A percentile compares a stretch with the other conserved stretches of the same genome.
These are phyloP conservation scores for Blepharisma stoltei DNA, from an alignment of 73 alveolate genomes.

Conservation along the genomic window DNA sequence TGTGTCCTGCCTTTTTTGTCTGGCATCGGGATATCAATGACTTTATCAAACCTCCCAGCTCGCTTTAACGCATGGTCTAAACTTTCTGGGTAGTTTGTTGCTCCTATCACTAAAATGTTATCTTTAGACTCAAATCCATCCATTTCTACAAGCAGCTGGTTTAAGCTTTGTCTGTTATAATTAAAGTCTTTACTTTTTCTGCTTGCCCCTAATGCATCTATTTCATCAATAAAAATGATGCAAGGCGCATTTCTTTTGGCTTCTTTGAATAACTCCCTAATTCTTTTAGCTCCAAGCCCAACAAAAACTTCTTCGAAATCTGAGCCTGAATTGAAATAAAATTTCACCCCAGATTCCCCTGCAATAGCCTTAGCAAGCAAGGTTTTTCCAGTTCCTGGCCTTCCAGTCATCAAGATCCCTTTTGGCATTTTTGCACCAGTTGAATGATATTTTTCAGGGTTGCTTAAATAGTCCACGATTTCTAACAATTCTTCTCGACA, in stretches of 20 bases:
- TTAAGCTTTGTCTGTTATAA: conserved; percentile 72
- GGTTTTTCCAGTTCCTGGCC: conserved; percentile 93
- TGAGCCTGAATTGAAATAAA: conserved; percentile 85
- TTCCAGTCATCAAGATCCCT: conserved; percentile 78
- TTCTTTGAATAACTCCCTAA: conserved; percentile 69
- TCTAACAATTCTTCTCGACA: conserved; percentile 75
- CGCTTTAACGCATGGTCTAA: conserved; percentile 84
- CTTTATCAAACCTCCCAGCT: conserved; percentile 88
- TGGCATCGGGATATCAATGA: conserved; percentile 50
- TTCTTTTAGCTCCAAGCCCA: conserved; percentile 92
- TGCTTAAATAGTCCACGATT: conserved; percentile 67
- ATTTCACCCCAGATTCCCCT: conserved; percentile 78
- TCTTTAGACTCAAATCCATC: conserved; percentile 82
- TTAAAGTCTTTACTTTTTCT: conserved; percentile 47
- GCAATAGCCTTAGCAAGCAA: conserved; percentile 89
- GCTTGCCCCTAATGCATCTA: conserved; percentile 86
- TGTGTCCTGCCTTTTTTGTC: conserved; percentile 33
- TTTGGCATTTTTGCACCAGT: conserved; percentile 85
- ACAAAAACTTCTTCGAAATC: conserved; percentile 97
- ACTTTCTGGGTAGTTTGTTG: conserved; percentile 86
- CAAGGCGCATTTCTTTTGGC: conserved; percentile 93
- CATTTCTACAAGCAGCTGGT: conserved; percentile 87
- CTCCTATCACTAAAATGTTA: conserved; percentile 82
- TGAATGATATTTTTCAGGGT: conserved; percentile 77
- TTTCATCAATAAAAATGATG: conserved; percentile 98